Conservation (phyloP, 441 rosid species). For the Dalechampia spathulata region DNA sequence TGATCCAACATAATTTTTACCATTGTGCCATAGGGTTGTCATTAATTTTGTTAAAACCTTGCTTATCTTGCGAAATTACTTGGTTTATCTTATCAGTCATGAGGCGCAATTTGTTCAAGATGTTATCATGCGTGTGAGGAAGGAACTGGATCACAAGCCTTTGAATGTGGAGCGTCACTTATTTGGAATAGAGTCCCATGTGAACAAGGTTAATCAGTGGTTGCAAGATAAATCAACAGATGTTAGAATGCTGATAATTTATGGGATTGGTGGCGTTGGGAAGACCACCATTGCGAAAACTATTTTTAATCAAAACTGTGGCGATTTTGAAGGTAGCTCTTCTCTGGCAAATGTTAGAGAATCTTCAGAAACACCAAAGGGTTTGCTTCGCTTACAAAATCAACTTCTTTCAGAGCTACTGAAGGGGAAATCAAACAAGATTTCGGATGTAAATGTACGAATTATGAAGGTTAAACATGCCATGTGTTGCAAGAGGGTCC, state of each 20-base stretch:
- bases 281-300: background rate
- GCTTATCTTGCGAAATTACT: too few species aligned
- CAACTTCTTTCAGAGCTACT: background rate
- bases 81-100: too few species aligned
- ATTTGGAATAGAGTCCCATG: background rate
- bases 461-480: background rate
- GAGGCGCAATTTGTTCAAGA: background rate
- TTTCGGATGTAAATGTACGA: background rate
- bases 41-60: too few species aligned
- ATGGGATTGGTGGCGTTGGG: background rate
- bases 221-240: background rate
- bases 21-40: too few species aligned
- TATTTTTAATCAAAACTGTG: background rate
- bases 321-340: background rate
- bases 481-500: background rate
- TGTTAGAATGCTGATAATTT: background rate
- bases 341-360: background rate
- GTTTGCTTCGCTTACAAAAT: background rate
- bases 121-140: background rate
- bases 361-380: background rate
- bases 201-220: background rate
- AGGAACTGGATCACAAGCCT: background rate
- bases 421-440: background rate
- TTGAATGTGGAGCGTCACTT: background rate
- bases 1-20: too few species aligned